Evolutionary conservation across 2,329 filamentous ascomycete species (phyloP), one percentile per base, ranked within the genome.

Genomic region (Pezicula neosporulosa): DNA sequence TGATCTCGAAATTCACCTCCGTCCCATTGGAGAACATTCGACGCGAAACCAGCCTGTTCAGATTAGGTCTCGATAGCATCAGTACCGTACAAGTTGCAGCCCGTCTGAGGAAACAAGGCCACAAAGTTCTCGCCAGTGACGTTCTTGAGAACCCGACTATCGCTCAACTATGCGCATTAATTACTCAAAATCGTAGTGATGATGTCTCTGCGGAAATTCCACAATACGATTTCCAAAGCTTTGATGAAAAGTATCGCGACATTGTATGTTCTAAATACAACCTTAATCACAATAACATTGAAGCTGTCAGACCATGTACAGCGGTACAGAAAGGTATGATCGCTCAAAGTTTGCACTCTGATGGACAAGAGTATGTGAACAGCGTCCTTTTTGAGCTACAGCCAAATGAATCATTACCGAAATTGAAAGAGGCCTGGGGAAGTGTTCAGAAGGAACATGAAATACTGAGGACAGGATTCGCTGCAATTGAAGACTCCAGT

Each of bases 61-160:
- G 87, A 52, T 80, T 96, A n/a, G 93, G 93, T 0, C 73, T 97
- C 3, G 92, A 97, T 68, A 97, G 92, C 65, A 94, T 97, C 62
- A 92, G 87, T 54, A 89, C 90, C 0, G 78, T 86, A 5, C 91
- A 96, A 62, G 75, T 96, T 9, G 89, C 90, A 1, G 77, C 82
- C 1, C 71, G 77, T 24, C 72, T 97, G 15, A 82, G 86, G 16
- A 78, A 76, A 37, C 62, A 77, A 16, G 84, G 83, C 0, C 72
- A 83, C 37, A 62, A 66, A 1, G 68, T 91, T 0, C 82, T 83
- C 1, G 84, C 88, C 0, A 80, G 83, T 1, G 89, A 96, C 65
- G 83, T 97, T 13, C 78, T 97, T 49, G 84, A 88, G 60, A 76
- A 75, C 50, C 75, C 77, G 1, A 81, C 68, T 15, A 64, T 44